phyloP scores from a whole-genome alignment of 257 asterid genomes.

The Jacaranda copaia region DNA sequence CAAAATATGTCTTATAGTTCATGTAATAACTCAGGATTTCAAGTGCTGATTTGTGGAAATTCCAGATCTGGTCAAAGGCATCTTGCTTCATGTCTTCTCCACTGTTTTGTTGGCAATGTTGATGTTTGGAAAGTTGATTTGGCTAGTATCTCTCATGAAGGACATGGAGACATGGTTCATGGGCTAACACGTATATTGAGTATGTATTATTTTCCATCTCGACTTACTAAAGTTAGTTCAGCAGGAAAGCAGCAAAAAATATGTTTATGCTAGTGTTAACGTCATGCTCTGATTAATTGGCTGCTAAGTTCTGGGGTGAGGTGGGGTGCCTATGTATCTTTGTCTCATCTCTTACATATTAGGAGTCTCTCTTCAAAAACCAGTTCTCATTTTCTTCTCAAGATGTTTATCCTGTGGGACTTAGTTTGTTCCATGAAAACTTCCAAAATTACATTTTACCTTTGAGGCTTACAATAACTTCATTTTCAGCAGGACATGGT shows the following conservation, averaged over 20 bases:
- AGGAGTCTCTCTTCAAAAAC: too few species aligned
- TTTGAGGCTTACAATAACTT: not conserved
- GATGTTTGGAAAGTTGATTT: conserved; percentile 87
- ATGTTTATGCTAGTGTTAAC: too few species aligned
- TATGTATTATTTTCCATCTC: conserved; percentile 52
- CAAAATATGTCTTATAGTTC: conserved; percentile 45
- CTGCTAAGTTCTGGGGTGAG: too few species aligned
- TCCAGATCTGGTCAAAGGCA: conserved; percentile 91
- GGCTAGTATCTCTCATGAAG: conserved; percentile 93
- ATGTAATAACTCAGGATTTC: conserved; percentile 73
- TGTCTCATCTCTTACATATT: too few species aligned
- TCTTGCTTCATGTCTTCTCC: conserved; percentile 93
- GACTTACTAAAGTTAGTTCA: not conserved
- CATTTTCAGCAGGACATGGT: conserved; percentile 9
- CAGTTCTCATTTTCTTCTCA: too few species aligned
- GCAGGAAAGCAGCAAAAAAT: too few species aligned
- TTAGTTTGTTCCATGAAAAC: too few species aligned
- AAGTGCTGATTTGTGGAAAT: conserved; percentile 81
- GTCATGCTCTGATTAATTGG: too few species aligned
- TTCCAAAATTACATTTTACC: too few species aligned
- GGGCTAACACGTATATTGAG: conserved; percentile 83
- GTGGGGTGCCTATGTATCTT: too few species aligned
- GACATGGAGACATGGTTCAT: conserved; percentile 91
- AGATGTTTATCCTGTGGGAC: too few species aligned
- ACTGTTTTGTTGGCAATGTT: conserved; percentile 83